Evolutionary conservation across 306 rosid species (phyloP), one percentile per base, ranked within the genome.

Genomic region (Alnus glutinosa): DNA sequence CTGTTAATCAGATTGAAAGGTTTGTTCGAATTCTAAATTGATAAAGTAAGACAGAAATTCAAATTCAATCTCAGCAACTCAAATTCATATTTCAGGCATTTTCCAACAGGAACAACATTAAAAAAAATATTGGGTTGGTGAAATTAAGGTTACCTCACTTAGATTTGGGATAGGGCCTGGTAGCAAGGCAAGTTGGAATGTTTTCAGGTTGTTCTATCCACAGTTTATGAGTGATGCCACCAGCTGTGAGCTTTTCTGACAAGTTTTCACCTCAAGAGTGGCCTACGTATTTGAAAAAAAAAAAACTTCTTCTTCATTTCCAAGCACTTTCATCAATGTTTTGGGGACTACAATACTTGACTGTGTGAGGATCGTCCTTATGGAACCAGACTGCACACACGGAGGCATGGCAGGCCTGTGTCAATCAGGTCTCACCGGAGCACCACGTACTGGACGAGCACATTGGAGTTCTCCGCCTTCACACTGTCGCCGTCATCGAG

Each of bases 361-460:
- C 9, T 1, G 96, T 89, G 76, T 79, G 49, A n/a, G 92, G 90
- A 78, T 92, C 96, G 19, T 90, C 94, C 76, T 77, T 87, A 78
- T 88, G 86, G 57, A 88, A 79, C 97, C 97, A 92, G 78, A 94
- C 72, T 75, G 93, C 97, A 13, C 92, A 80, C 18, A 89, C 97
- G 75, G 98, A 88, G 82, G 97, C 98, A 79, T 92, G 98, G 80
- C 98, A 94, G 47, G 94, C 97, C 85, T 90, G 96, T 11, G 98
- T 94, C 97, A 62, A 90, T 94, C 18, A 94, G 91, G 82, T 94
- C 98, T 68, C 98, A 91, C 80, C 97, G 94, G 83, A 94, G 97
- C 86, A 94, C 96, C 83, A 92, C 92, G 82, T 94, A 92, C 92
- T 92, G 98, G 54, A 90, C 88, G 55, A 88, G 61, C 47, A 84